Base-by-base conservation (phyloP, 805 yeast species). In the Spathaspora passalidarum region DNA sequence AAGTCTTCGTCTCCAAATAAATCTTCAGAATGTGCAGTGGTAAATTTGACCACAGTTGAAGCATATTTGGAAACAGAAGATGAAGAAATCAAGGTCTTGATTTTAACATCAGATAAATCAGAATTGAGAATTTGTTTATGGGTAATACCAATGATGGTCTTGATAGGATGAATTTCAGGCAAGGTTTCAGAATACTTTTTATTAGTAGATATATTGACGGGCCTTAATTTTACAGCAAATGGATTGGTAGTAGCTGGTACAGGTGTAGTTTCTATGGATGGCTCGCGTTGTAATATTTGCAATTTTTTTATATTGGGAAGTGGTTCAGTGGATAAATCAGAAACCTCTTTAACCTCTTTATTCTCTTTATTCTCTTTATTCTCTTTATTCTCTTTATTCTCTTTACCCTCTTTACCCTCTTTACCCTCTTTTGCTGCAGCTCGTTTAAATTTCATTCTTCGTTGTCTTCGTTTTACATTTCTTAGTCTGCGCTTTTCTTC, bases 61-160 rank as follows among this genome's bases (percentile, higher is more conserved):
- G 67, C 64, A 49, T 57, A 62, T 44, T 65, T 63, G 9, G 66
- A 60, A 23, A 57, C 52, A 36, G 53, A 57, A 10, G 69, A 59
- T 47, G 67, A 62, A n/a, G 63, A 55, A 10, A 61, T 52, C 32
- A 69, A 62, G 22, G 67, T 62, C 47, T 69, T 69, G 38, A 66
- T 49, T 49, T 69, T 69, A 37, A 69, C 71, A 55, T 69, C 74
- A n/a, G 60, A 54, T 18, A 54, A 48, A 21, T 57, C 61, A 37
- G 65, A 56, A 23, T 57, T 58, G 42, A 65, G 55, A 20, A 69
- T 65, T 47, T 69, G 73, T 40, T 57, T 53, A 45, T 64, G 67
- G 2, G 65, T 57, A 29, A 69, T 55, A 2, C 75, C 75, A 43
- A 66, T 62, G 29, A 69, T 68, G 4, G 72, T 68, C 39, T 65